A percentile compares a stretch with the other conserved stretches of the same genome.
Conservation (phyloP, 257 asterid species). For the Galeopsis tetrahit region DNA sequence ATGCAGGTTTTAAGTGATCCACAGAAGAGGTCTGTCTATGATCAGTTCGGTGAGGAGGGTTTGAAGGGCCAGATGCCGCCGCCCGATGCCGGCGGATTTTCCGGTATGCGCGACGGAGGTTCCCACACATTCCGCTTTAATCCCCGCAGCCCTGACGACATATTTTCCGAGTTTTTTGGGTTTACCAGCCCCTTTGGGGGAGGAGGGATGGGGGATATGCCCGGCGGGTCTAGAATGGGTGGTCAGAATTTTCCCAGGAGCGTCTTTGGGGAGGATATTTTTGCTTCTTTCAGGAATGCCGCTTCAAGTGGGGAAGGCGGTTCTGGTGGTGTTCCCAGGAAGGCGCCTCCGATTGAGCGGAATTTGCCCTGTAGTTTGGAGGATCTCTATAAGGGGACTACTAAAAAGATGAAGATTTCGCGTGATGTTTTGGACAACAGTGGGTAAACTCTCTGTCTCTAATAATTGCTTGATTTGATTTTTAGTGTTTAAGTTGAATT, state of each 20-base stretch:
- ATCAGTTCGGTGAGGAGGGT: conserved; percentile 71
- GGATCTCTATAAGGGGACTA: conserved; percentile 60
- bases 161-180: conserved; percentile 54
- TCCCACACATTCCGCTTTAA: conserved; percentile 50
- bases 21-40: conserved; percentile 59
- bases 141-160: conserved; percentile 60
- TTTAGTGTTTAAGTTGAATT: conserved; percentile 8
- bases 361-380: conserved; percentile 57
- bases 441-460: conserved; percentile 51
- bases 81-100: conserved; percentile 55
- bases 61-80: conserved; percentile 68
- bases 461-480: not conserved
- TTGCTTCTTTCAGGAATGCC: conserved; percentile 48
- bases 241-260: conserved; percentile 44
- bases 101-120: conserved; percentile 46
- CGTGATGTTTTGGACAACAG: conserved; percentile 54
- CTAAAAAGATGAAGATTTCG: conserved; percentile 73
- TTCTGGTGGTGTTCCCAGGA: conserved; percentile 37
- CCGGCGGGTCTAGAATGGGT: conserved; percentile 44
- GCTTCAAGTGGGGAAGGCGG: conserved; percentile 47
- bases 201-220: conserved; percentile 53
- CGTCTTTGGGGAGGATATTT: conserved; percentile 52
- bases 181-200: conserved; percentile 49
- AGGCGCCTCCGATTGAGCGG: conserved; percentile 50
- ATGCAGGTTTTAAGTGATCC: conserved; percentile 67